A percentile compares a stretch with the other conserved stretches of the same genome.
phyloP scores from a whole-genome alignment of 1,284 basidiomycete species.

The Naganishia albida region DNA sequence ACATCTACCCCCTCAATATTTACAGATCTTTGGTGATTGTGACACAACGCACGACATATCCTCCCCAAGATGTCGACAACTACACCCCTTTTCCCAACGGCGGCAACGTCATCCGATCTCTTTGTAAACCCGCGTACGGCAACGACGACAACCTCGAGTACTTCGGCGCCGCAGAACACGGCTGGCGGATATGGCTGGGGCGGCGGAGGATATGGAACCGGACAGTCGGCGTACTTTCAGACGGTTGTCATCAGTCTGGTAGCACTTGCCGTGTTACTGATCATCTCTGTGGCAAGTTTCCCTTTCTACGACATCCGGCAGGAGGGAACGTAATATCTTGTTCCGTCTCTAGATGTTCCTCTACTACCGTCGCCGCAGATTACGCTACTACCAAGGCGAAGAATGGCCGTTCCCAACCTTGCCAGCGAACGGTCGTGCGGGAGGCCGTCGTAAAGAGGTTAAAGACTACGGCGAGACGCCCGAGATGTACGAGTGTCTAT shows the following conservation, averaged over 20 bases:
- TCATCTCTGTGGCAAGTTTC: conserved; percentile 31
- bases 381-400: conserved; percentile 27
- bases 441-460: conserved; percentile 17
- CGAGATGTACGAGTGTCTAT: conserved; percentile 32
- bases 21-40: too few species aligned
- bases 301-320: neutral
- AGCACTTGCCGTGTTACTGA: conserved; percentile 31
- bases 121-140: conserved; percentile 19
- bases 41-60: too few species aligned
- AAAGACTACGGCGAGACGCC: conserved; percentile 32
- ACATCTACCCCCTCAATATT: too few species aligned
- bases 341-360: conserved; percentile 29
- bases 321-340: neutral
- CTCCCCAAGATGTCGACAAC: conserved; percentile 6
- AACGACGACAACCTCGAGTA: neutral
- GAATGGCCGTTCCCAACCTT: conserved; percentile 33
- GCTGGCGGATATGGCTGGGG: conserved; percentile 15
- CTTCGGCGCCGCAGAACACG: conserved; percentile 1
- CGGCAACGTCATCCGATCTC: conserved; percentile 13
- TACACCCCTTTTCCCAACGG: conserved; percentile 21
- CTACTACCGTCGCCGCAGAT: conserved; percentile 31
- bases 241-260: conserved; percentile 35
- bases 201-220: conserved; percentile 6
- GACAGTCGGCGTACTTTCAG: conserved; percentile 31
- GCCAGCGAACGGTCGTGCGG: conserved; percentile 19